phyloP scores from a whole-genome alignment of 805 yeast genomes.

The Candida sithepensis region DNA sequence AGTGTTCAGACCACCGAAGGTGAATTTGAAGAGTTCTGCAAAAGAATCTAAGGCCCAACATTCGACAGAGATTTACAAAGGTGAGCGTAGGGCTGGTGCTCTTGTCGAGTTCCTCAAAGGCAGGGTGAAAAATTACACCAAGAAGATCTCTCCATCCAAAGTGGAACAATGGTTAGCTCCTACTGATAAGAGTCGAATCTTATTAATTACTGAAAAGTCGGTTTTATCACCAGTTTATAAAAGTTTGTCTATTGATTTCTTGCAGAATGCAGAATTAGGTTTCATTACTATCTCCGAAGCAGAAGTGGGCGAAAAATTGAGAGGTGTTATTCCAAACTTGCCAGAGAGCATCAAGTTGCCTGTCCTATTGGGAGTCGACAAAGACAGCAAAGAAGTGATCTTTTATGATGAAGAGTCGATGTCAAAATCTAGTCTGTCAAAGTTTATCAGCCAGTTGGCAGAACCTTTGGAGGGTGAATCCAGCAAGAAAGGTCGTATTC shows the following conservation, averaged over 20 bases:
- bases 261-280: slow-evolving; percentile 47
- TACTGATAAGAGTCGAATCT: slow-evolving; percentile 33
- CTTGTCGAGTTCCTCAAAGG: slow-evolving; percentile 52
- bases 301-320: slow-evolving; percentile 21
- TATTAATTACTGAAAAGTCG: slow-evolving; percentile 51
- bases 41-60: slow-evolving; percentile 29
- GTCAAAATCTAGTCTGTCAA: slow-evolving; percentile 29
- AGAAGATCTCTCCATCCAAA: slow-evolving; percentile 38
- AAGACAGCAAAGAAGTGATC: slow-evolving; percentile 14
- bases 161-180: slow-evolving; percentile 27
- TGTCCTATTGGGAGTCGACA: slow-evolving; percentile 20
- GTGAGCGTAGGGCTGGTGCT: slow-evolving; percentile 55
- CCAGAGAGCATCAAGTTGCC: slow-evolving; percentile 21
- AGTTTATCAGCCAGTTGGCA: slow-evolving; percentile 30
- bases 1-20: slow-evolving; percentile 80
- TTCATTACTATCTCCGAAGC: slow-evolving; percentile 33
- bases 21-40: slow-evolving; percentile 15
- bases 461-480: slow-evolving; percentile 34
- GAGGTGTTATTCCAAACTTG: slow-evolving; percentile 14
- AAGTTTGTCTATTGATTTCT: slow-evolving; percentile 66
- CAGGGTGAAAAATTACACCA: slow-evolving; percentile 64
- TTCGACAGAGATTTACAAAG: slow-evolving; percentile 55
- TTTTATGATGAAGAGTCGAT: slow-evolving; percentile 29
- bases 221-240: slow-evolving; percentile 54
- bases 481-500: slow-evolving; percentile 22